Evolutionary conservation across 768 basidiomycete species (phyloP).

Genomic region (Leccinellum rugosiceps): DNA sequence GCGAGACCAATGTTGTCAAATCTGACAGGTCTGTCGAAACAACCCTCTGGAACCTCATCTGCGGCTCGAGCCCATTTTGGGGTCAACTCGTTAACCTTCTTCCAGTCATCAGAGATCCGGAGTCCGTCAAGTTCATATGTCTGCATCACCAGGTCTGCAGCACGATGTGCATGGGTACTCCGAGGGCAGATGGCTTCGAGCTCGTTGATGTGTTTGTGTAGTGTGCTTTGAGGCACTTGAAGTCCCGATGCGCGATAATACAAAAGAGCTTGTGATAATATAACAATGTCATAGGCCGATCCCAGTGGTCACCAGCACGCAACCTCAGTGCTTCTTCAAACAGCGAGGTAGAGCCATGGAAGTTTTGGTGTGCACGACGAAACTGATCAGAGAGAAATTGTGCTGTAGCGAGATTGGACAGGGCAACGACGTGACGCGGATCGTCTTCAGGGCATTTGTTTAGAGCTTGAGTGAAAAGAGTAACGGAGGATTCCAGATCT

Average conservation of each 20-base stretch:
- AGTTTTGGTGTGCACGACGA: neutral
- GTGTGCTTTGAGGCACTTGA: neutral
- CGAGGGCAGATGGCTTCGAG: neutral
- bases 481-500: neutral
- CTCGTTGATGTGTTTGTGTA: neutral
- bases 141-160: neutral
- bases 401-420: slow-evolving; percentile 12
- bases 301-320: neutral
- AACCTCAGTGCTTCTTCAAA: slow-evolving; percentile 12
- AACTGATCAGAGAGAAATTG: neutral
- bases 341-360: neutral
- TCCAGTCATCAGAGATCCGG: neutral
- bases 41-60: neutral
- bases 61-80: neutral
- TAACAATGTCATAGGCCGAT: slow-evolving; percentile 7
- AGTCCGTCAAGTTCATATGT: neutral
- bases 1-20: neutral
- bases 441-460: neutral
- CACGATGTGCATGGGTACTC: neutral
- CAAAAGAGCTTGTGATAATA: neutral
- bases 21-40: neutral
- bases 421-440: neutral
- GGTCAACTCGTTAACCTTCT: neutral
- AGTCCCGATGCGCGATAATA: neutral
- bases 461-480: slow-evolving; percentile 4